Evolutionary conservation across 2,329 filamentous ascomycete genomes (phyloP).

Genomic region (Talaromyces sp.): DNA sequence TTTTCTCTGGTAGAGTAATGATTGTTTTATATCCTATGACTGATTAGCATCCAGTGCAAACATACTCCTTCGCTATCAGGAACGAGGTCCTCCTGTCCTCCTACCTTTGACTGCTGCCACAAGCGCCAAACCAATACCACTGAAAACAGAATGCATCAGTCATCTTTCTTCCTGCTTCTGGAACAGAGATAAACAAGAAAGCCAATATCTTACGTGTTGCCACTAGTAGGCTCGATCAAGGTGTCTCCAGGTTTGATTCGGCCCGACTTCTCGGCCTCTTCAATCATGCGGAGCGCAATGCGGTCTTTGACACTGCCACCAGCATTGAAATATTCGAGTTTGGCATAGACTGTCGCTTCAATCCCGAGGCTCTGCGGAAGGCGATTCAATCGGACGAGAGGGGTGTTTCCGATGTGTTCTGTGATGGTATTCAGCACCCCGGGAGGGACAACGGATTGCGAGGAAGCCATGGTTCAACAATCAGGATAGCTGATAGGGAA

Average conservation of each 20-base stretch:
- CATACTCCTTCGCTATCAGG: too few species aligned
- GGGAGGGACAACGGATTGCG: constrained; percentile 45
- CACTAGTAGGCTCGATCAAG: constrained; percentile 94
- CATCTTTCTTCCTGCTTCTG: background rate
- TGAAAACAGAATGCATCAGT: constrained; percentile 21
- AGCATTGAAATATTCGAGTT: constrained; percentile 89
- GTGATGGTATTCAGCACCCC: constrained; percentile 63
- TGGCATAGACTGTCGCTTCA: constrained; percentile 82
- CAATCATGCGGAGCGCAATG: constrained; percentile 95
- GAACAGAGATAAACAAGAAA: background rate
- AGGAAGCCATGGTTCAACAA: background rate
- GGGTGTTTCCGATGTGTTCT: constrained; percentile 90
- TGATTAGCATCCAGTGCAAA: background rate
- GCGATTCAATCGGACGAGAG: constrained; percentile 89
- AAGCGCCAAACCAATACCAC: constrained; percentile 85
- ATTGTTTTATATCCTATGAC: constrained; percentile 78
- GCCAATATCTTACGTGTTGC: constrained; percentile 67
- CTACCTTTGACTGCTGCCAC: constrained; percentile 82
- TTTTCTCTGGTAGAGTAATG: constrained; percentile 98
- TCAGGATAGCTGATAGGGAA: background rate
- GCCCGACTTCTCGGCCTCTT: constrained; percentile 84
- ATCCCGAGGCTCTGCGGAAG: constrained; percentile 87
- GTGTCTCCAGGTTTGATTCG: constrained; percentile 97
- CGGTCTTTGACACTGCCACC: constrained; percentile 92
- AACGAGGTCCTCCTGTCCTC: background rate